These are phyloP conservation scores for Neocatenulostroma microsporum DNA, from an alignment of 2,329 filamentous ascomycete genomes.

Conservation along the genomic window DNA sequence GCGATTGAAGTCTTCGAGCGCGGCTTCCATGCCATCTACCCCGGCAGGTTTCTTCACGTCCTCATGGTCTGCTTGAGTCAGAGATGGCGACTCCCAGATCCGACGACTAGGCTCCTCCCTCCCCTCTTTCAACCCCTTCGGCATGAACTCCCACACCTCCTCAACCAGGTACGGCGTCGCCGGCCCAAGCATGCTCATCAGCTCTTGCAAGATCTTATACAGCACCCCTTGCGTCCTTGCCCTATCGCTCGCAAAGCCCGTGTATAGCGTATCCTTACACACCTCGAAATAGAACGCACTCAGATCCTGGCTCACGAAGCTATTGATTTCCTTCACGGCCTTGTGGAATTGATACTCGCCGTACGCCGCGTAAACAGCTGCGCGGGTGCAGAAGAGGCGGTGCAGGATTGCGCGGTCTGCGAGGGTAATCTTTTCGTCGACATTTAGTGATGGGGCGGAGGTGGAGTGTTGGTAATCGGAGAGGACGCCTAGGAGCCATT, in stretches of 20 bases:
- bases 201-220: slow-evolving; percentile 57
- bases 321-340: slow-evolving; percentile 64
- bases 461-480: slow-evolving; percentile 33
- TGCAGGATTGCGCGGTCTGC: slow-evolving; percentile 67
- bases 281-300: slow-evolving; percentile 93
- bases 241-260: slow-evolving; percentile 60
- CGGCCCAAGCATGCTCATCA: slow-evolving; percentile 72
- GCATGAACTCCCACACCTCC: slow-evolving; percentile 76
- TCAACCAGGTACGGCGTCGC: slow-evolving; percentile 77
- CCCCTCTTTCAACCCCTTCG: slow-evolving; percentile 33
- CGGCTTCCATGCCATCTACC: slow-evolving; percentile 39
- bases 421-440: slow-evolving; percentile 12
- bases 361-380: slow-evolving; percentile 58
- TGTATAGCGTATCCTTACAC: slow-evolving; percentile 86
- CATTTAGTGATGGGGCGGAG: slow-evolving; percentile 7
- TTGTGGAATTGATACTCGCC: slow-evolving; percentile 74
- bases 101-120: slow-evolving; percentile 20
- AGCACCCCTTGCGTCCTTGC: slow-evolving; percentile 50
- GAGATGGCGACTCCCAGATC: slow-evolving; percentile 14
- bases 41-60: slow-evolving; percentile 5
- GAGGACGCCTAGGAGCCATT: slow-evolving; percentile 72
- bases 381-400: slow-evolving; percentile 61
- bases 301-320: slow-evolving; percentile 73
- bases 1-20: slow-evolving; percentile 36
- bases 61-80: too few relatives aligned